Evolutionary conservation across 2,329 filamentous ascomycete genomes (phyloP).

Genomic region (Aspergillus fructus): DNA sequence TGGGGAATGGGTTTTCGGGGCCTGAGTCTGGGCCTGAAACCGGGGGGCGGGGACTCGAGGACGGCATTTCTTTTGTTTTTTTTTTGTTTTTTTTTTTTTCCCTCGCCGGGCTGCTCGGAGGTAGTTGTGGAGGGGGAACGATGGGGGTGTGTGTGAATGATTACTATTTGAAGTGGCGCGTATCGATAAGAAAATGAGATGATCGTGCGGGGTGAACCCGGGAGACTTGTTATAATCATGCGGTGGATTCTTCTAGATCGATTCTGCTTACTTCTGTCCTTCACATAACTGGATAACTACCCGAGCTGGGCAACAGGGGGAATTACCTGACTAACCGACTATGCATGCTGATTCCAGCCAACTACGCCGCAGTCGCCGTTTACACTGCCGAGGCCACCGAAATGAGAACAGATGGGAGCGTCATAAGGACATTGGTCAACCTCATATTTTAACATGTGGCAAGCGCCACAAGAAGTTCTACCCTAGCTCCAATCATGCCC

Average conservation of each 20-base stretch:
- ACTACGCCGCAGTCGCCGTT: too few species aligned
- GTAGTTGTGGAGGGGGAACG: neutral
- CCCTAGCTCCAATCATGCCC: neutral
- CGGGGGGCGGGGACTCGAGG: conserved; percentile 59
- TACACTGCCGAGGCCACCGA: too few species aligned
- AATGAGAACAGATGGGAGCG: too few species aligned
- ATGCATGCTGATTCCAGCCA: too few species aligned
- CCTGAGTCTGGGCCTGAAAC: conserved; percentile 73
- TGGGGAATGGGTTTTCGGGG: conserved; percentile 75
- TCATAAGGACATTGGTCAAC: too few species aligned
- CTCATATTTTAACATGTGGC: too few species aligned
- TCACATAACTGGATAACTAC: neutral
- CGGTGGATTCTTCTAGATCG: neutral
- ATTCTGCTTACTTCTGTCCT: neutral
- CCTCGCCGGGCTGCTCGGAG: neutral
- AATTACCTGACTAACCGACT: too few species aligned
- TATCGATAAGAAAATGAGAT: neutral
- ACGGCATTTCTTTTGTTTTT: conserved; percentile 42
- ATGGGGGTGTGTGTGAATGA: neutral
- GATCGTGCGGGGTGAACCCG: neutral
- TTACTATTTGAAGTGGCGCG: neutral
- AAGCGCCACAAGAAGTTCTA: neutral
- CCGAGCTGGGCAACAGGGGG: too few species aligned
- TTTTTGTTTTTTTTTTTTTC: neutral
- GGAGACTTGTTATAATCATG: neutral